Evolutionary conservation across 1,284 basidiomycete genomes (phyloP), one percentile per base, ranked within the genome.

Genomic region (Hypsizygus ulmarius): DNA sequence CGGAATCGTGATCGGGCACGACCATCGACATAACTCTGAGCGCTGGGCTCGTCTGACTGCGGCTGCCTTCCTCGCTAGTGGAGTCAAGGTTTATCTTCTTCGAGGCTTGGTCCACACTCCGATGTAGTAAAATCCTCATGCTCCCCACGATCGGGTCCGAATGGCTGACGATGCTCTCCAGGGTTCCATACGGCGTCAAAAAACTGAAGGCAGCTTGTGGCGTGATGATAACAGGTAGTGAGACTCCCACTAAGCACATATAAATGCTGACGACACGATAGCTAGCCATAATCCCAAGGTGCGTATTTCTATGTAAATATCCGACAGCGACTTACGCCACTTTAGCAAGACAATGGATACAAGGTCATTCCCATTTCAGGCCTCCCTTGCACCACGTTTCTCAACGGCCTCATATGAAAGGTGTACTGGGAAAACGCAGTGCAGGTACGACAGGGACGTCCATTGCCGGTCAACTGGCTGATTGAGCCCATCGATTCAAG

Each of bases 281-380:
- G 90, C 90, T 4, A 89, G 86, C 52, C 89, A 92, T 58, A 92
- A 92, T 60, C 90, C 90, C 0, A 91, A 90, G 79, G 87, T 85
- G 59, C 40, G 55, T 43, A 5, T n/a, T n/a, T 30, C 7, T 29
- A 14, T 33, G 12, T 15, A 46, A 14, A 15, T 3, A 21, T 21
- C 34, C 18, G 35, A 30, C 28, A 51, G 32, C 39, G 15, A 39
- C 12, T 25, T n/a, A 29, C 28, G 14, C 28, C 33, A 32, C 29
- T 35, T 30, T 25, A 88, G 87, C 67, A 87, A 62, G 91, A 93
- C 59, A 93, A 93, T 61, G 90, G 91, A 2, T 93, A 88, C 68
- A 93, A 93, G 69, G 87, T 82, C 61, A 51, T 41, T 29, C 18
- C 21, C 3, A 33, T 45, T 12, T 12, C 19, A 34, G 15, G 11